Conservation (phyloP, 495 filamentous ascomycete genomes). For the Terfezia boudieri region DNA sequence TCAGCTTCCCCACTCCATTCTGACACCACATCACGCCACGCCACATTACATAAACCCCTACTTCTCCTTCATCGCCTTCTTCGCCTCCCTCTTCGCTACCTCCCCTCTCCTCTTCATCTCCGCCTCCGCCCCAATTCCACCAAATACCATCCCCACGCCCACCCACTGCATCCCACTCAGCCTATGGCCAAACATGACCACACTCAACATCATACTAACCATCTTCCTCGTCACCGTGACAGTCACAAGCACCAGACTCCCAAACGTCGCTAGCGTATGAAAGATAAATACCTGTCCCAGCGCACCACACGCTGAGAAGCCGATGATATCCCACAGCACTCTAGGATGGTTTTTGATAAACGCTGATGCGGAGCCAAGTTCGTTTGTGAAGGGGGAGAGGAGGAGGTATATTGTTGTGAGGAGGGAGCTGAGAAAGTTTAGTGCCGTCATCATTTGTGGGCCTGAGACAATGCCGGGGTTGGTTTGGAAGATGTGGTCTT, state of each 20-base stretch:
- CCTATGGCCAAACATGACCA: constrained; percentile 80
- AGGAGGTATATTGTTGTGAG: constrained; percentile 56
- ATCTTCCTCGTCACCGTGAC: constrained; percentile 97
- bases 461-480: constrained; percentile 29
- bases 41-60: too few relatives aligned
- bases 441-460: constrained; percentile 99
- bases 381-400: constrained; percentile 56
- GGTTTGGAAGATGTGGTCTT: constrained; percentile 69
- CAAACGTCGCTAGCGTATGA: constrained; percentile 82
- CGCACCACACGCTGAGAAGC: constrained; percentile 80
- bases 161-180: constrained; percentile 73
- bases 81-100: constrained; percentile 50
- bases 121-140: constrained; percentile 80
- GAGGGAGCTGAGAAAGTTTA: constrained; percentile 60
- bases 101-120: constrained; percentile 66
- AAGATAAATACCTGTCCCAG: constrained; percentile 96
- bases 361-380: constrained; percentile 52
- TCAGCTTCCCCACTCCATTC: neutral
- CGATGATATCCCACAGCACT: constrained; percentile 64
- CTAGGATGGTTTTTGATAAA: constrained; percentile 60
- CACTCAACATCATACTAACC: constrained; percentile 93
- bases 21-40: constrained; percentile 2
- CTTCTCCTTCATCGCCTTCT: constrained; percentile 25
- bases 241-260: constrained; percentile 74
- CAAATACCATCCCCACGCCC: constrained; percentile 80